Evolutionary conservation across 2,329 filamentous ascomycete species (phyloP).

Genomic region (Colletotrichum euphorbiae): DNA sequence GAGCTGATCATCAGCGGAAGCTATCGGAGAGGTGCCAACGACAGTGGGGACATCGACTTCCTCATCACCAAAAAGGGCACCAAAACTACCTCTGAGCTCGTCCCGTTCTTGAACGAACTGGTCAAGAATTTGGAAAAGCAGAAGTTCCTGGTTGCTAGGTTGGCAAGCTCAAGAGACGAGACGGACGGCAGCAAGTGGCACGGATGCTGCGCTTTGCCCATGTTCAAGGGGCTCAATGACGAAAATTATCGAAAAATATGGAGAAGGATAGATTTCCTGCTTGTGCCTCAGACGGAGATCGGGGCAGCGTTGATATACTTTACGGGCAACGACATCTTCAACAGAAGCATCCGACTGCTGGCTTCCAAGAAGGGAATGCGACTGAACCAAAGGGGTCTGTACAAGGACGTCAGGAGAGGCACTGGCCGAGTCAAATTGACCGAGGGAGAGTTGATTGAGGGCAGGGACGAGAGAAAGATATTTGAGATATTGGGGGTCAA

Average conservation of each 20-base stretch:
- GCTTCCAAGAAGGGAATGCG: constrained; percentile 85
- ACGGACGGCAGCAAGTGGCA: constrained; percentile 83
- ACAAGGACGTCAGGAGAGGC: constrained; percentile 74
- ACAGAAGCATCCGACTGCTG: constrained; percentile 83
- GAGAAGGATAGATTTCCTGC: constrained; percentile 86
- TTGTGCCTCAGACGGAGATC: constrained; percentile 82
- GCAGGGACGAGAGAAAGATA: constrained; percentile 79
- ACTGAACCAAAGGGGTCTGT: constrained; percentile 86
- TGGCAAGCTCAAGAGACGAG: constrained; percentile 67
- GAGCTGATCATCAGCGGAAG: constrained; percentile 84
- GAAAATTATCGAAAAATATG: constrained; percentile 63
- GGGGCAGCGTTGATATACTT: constrained; percentile 95
- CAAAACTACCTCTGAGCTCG: constrained; percentile 64
- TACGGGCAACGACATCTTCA: constrained; percentile 95
- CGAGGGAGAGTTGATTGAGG: constrained; percentile 79
- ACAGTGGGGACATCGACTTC: constrained; percentile 86
- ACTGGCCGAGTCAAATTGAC: constrained; percentile 69
- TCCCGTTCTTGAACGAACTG: constrained; percentile 71
- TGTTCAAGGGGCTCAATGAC: constrained; percentile 48
- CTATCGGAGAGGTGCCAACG: constrained; percentile 81
- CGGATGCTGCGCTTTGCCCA: constrained; percentile 80
- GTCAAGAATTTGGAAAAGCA: constrained; percentile 69
- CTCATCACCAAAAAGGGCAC: constrained; percentile 79
- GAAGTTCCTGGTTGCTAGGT: constrained; percentile 75
- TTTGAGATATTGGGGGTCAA: constrained; percentile 86